Base-by-base conservation (phyloP, 768 basidiomycete species). In the Kockovaella imperatae region DNA sequence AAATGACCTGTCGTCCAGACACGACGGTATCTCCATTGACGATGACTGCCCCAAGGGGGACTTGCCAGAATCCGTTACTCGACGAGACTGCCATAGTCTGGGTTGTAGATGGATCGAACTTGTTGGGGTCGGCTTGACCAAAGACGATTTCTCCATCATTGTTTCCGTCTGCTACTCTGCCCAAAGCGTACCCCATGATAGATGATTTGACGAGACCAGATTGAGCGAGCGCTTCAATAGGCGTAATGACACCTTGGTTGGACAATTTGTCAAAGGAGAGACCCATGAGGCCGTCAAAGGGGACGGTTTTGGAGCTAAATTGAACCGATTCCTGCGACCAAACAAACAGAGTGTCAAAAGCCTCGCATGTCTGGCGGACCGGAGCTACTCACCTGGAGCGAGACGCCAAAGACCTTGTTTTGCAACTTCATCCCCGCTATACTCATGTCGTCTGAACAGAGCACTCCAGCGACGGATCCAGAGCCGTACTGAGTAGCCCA, bases 181-280 rank as follows among this genome's bases (percentile, higher is more conserved):
- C 76, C 47, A 91, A 80, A 73, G 84, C 87, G 78, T 78, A 87
- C 7, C 85, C 84, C 8, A 80, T 78, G 62, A 89, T 83, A 2
- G 84, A 77, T 5, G 77, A 74, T 24, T 72, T 53, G 47, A 89
- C 80, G 44, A 79, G 72, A 26, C 80, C 80, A 5, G 73, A 73
- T 18, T 73, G 52, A 1, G 79, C 80, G 26, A 90, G 75, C 1
- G 83, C 69, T 70, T 89, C 86, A 26, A 85, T 77, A 7, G 84
- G 84, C 0, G 87, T 89, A 6, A 70, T 68, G 2, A 77, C 77
- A 35, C 73, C 54, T 65, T 89, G 80, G 52, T 83, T 57, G 21
- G 86, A 87, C 44, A 89, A 75, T 5, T 64, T 71, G 42, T 42
- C 36, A 29, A 53, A 45, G 24, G 57, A 41, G 17, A 58, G 35